Conservation (phyloP, 768 basidiomycete genomes). For the Suillus discolor region DNA sequence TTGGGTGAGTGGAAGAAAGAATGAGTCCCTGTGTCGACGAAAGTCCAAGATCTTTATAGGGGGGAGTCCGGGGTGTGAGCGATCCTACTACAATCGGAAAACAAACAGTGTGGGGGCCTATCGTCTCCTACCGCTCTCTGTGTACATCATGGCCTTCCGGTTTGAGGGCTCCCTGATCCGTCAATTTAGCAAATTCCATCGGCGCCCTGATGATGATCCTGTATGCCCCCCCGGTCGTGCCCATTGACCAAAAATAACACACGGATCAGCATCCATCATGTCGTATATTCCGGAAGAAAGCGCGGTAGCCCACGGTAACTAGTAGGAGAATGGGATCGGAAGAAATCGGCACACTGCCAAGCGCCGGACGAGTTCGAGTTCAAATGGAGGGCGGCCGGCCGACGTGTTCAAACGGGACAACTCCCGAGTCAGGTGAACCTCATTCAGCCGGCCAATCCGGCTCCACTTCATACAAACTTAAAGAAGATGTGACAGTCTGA, state of each 20-base stretch:
- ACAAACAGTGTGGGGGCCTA: conserved; percentile 12
- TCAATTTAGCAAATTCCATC: not conserved
- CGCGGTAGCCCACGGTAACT: not conserved
- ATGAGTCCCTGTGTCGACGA: not conserved
- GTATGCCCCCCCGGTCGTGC: conserved; percentile 12
- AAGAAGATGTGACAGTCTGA: too few relatives aligned
- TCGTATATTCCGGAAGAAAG: too few relatives aligned
- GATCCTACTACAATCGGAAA: conserved; percentile 9
- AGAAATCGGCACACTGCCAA: not conserved
- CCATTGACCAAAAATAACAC: not conserved
- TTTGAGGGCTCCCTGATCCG: conserved; percentile 4
- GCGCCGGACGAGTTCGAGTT: too few relatives aligned
- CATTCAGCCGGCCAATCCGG: too few relatives aligned
- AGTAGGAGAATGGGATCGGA: not conserved
- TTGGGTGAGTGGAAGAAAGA: conserved; percentile 16
- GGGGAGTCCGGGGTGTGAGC: conserved; percentile 4
- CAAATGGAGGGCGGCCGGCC: too few relatives aligned
- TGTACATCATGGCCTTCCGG: conserved; percentile 7
- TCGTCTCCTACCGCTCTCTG: not conserved
- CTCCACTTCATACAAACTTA: too few relatives aligned
- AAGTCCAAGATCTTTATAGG: conserved; percentile 24
- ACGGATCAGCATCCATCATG: not conserved
- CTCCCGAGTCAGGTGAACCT: too few relatives aligned
- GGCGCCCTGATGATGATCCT: conserved; percentile 12
- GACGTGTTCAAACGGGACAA: too few relatives aligned